Conservation (phyloP, 148 eudicot genomes). For the Rhododendron williamsianum region DNA sequence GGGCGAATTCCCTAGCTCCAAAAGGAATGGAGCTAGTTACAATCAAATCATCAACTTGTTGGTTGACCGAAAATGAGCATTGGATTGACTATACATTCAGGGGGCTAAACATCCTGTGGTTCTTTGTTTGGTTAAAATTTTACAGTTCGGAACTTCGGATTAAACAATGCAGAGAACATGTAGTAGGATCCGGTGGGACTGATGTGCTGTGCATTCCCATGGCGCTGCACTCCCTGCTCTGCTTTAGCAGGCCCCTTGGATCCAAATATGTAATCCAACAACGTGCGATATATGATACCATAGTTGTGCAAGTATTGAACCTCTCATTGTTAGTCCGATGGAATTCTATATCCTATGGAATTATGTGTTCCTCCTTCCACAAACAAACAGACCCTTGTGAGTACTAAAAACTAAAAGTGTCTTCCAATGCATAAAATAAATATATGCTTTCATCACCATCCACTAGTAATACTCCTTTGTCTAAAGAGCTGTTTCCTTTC, state of each 20-base stretch:
- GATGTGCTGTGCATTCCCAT: too few species aligned
- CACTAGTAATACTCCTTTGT: conserved; percentile 3
- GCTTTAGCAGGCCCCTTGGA: too few species aligned
- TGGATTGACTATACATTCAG: not conserved
- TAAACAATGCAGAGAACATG: not conserved
- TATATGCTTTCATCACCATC: not conserved
- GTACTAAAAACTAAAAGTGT: not conserved
- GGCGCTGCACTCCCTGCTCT: too few species aligned
- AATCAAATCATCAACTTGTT: too few species aligned
- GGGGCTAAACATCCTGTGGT: not conserved
- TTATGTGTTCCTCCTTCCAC: not conserved
- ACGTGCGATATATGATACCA: not conserved
- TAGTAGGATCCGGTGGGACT: too few species aligned
- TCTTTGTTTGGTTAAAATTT: not conserved
- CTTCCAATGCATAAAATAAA: not conserved
- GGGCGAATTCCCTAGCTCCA: too few species aligned
- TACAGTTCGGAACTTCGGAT: not conserved
- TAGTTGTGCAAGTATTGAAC: too few species aligned
- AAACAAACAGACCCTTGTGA: not conserved
- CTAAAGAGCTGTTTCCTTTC: not conserved
- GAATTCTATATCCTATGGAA: not conserved
- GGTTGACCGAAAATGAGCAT: not conserved
- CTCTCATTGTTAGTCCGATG: not conserved
- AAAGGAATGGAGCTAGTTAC: too few species aligned
- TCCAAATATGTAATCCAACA: not conserved